Conservation (phyloP, 2,329 filamentous ascomycete genomes). For the Fusarium goolgardi region DNA sequence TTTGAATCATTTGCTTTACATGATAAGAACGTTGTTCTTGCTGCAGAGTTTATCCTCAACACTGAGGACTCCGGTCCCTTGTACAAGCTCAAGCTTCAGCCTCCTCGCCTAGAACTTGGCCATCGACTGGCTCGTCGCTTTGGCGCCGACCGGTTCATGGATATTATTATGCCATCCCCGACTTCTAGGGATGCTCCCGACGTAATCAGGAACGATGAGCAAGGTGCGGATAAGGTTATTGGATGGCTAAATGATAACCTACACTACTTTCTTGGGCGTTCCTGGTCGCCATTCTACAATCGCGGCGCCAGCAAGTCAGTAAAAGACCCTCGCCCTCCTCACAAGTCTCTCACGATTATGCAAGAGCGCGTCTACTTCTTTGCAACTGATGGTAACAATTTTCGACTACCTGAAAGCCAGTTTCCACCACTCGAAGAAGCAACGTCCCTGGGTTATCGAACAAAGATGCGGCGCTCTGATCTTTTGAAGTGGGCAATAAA, state of each 20-base stretch:
- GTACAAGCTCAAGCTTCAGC: conserved; percentile 61
- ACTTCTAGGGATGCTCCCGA: conserved; percentile 45
- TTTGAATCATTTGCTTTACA: conserved; percentile 52
- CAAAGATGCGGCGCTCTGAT: conserved; percentile 52
- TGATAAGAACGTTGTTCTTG: conserved; percentile 57
- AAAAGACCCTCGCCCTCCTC: conserved; percentile 47
- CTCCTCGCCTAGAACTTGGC: conserved; percentile 60
- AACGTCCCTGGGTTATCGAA: conserved; percentile 38
- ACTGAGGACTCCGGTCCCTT: conserved; percentile 52
- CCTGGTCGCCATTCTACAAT: conserved; percentile 62
- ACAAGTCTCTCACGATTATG: conserved; percentile 36
- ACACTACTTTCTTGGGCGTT: conserved; percentile 60
- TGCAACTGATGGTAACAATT: conserved; percentile 62
- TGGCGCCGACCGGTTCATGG: conserved; percentile 68
- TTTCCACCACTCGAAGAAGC: conserved; percentile 46
- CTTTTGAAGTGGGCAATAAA: conserved; percentile 67
- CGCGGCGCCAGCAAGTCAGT: conserved; percentile 55
- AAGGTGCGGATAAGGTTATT: conserved; percentile 48
- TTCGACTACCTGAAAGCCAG: conserved; percentile 41
- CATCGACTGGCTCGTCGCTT: conserved; percentile 67
- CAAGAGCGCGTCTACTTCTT: conserved; percentile 65
- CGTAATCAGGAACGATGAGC: conserved; percentile 49
- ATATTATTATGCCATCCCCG: conserved; percentile 63
- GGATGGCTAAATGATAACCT: conserved; percentile 45
- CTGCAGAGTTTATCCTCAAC: conserved; percentile 56